A percentile compares a stretch with the other conserved stretches of the same genome.
These are phyloP conservation scores for Schizophyllum commune DNA, from an alignment of 1,284 basidiomycete species.

Conservation along the genomic window DNA sequence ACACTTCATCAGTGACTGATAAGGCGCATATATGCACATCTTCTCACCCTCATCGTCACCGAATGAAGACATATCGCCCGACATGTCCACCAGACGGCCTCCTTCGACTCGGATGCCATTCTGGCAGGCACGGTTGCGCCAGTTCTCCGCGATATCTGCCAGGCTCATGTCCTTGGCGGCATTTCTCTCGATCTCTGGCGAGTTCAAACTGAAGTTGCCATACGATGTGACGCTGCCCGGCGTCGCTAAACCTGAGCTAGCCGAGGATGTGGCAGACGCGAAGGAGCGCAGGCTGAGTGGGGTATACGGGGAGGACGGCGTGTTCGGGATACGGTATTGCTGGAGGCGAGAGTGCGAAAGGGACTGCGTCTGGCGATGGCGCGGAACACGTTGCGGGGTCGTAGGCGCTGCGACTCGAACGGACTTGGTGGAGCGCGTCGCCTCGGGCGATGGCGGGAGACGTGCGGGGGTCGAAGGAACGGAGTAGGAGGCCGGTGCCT, in stretches of 20 bases:
- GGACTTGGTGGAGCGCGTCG: constrained; percentile 19
- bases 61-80: constrained; percentile 21
- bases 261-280: constrained; percentile 31
- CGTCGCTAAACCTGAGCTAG: constrained; percentile 50
- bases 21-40: constrained; percentile 39
- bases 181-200: constrained; percentile 26
- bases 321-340: constrained; percentile 25
- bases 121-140: constrained; percentile 63
- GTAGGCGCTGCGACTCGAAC: constrained; percentile 27
- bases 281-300: constrained; percentile 59
- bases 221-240: constrained; percentile 27
- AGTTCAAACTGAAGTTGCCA: constrained; percentile 23
- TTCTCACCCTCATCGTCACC: constrained; percentile 32
- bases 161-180: constrained; percentile 25
- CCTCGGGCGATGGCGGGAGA: constrained; percentile 37
- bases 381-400: constrained; percentile 37
- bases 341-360: constrained; percentile 35
- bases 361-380: constrained; percentile 22
- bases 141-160: constrained; percentile 59
- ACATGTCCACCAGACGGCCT: too few species aligned
- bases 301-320: constrained; percentile 47
- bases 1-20: constrained; percentile 9
- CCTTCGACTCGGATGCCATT: constrained; percentile 55
- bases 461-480: constrained; percentile 26
- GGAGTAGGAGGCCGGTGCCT: constrained; percentile 1